Conservation (phyloP, 2,329 filamentous ascomycete species). For the Calycina marina region DNA sequence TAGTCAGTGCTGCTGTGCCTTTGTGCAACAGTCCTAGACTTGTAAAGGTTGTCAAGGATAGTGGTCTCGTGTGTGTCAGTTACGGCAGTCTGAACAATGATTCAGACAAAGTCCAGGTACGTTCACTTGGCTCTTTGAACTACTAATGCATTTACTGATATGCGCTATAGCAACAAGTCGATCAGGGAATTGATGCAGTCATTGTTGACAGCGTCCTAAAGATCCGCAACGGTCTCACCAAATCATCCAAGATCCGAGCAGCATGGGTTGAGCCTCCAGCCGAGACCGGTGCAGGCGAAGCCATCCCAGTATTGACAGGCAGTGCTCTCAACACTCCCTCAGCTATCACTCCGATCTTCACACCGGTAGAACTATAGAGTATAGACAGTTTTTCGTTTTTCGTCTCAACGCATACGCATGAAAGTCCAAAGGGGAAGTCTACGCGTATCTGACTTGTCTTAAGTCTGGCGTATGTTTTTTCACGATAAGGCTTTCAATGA, state of each 20-base stretch:
- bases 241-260: constrained; percentile 12
- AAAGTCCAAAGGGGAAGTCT: too few species aligned
- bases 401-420: too few species aligned
- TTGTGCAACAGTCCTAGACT: constrained; percentile 79
- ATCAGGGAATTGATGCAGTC: constrained; percentile 91
- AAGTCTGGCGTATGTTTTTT: too few species aligned
- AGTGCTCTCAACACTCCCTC: too few species aligned
- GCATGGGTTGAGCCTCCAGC: too few species aligned
- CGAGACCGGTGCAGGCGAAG: too few species aligned
- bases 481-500: too few species aligned
- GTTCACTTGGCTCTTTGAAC: constrained; percentile 18
- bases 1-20: constrained; percentile 79
- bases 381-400: too few species aligned
- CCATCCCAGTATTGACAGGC: too few species aligned
- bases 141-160: constrained; percentile 2
- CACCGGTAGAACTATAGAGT: too few species aligned
- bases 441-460: too few species aligned
- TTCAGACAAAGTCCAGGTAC: constrained; percentile 67
- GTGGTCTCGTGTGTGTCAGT: constrained; percentile 82
- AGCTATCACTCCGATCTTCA: too few species aligned
- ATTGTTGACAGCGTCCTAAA: constrained; percentile 92
- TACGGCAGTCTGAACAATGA: constrained; percentile 91
- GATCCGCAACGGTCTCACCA: constrained; percentile 67
- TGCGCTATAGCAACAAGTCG: constrained; percentile 48
- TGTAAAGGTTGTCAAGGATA: constrained; percentile 87